Base-by-base conservation (phyloP, 1,139 yeast genomes). In the Scheffersomyces parashehatae region DNA sequence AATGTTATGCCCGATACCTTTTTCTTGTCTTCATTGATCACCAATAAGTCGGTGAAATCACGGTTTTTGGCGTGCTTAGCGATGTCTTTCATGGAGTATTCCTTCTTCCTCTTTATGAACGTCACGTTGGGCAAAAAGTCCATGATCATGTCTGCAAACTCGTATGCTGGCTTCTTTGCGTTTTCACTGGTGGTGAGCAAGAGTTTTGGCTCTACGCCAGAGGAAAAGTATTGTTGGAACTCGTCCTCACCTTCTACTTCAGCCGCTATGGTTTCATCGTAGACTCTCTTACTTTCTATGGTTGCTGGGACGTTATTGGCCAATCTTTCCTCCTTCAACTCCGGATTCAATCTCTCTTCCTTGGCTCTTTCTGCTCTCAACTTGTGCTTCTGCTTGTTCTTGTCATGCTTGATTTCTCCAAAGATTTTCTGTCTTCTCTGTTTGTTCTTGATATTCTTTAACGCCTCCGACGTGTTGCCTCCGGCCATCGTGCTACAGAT, bases 11-110 rank as follows among this genome's bases (percentile, higher is more conserved):
- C 99, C 40, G 88, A 91, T 38, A 93, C 95, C 51, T 77, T 79
- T 65, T 93, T 93, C 65, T 90, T 90, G 67, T 89, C 97, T 68
- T 93, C 99, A 65, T 93, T 93, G 50, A 93, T 82, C 40, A 93
- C 90, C 34, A 93, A 73, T 54, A 93, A 71, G 59, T 91, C 96
- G 0, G 97, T 90, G 68, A 78, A 95, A 28, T 84, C 93, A 57
- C 99, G 73, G 60, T 86, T 88, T 37, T 82, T 62, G 62, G 97
- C 88, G 55, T 82, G 83, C 53, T 82, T 81, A 24, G 95, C 89
- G 79, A 93, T 93, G 45, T 89, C 96, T 53, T 84, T 81, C 78
- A 93, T 85, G 37, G 78, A 77, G 62, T 84, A 90, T 56, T 93
- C 95, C 53, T 81, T 77, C 61, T 91, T 90, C 48, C 99, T 80